phyloP scores from a whole-genome alignment of 176 grass and related monocot genomes.

The Tillandsia fasciculata region DNA sequence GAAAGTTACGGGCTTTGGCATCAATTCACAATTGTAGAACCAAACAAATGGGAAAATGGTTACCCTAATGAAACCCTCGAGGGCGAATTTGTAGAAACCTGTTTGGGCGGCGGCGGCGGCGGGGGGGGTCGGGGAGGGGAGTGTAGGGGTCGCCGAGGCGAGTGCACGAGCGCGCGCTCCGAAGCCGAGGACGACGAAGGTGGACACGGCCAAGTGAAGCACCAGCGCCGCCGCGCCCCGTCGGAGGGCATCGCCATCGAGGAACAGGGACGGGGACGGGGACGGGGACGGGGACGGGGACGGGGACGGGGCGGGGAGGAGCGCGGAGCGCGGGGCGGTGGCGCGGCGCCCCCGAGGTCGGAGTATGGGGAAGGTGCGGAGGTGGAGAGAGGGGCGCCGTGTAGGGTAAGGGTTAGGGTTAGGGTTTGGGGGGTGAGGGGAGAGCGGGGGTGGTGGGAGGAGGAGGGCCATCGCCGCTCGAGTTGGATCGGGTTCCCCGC shows the following conservation, averaged over 20 bases:
- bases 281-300: not conserved
- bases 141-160: not conserved
- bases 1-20: conserved; percentile 1
- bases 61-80: not conserved
- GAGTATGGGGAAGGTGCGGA: not conserved
- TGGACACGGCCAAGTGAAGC: conserved; percentile 39
- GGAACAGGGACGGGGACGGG: no score
- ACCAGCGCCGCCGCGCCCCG: conserved; percentile 20
- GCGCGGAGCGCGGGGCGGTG: not conserved
- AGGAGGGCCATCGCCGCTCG: not conserved
- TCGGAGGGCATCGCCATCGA: not conserved
- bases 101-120: not conserved
- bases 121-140: conserved; percentile 14
- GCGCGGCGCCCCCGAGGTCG: not conserved
- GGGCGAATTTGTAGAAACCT: not conserved
- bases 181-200: conserved; percentile 32
- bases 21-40: not conserved
- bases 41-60: not conserved
- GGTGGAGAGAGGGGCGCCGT: conserved; percentile 5
- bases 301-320: not conserved
- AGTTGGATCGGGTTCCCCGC: no score
- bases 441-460: conserved; percentile 12
- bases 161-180: conserved; percentile 21
- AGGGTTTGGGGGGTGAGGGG: not conserved
- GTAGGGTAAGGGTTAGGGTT: conserved; percentile 10